These are phyloP conservation scores for Globisporangium rhizosaccharum DNA, from an alignment of 352 stramenopile genomes.

Conservation along the genomic window DNA sequence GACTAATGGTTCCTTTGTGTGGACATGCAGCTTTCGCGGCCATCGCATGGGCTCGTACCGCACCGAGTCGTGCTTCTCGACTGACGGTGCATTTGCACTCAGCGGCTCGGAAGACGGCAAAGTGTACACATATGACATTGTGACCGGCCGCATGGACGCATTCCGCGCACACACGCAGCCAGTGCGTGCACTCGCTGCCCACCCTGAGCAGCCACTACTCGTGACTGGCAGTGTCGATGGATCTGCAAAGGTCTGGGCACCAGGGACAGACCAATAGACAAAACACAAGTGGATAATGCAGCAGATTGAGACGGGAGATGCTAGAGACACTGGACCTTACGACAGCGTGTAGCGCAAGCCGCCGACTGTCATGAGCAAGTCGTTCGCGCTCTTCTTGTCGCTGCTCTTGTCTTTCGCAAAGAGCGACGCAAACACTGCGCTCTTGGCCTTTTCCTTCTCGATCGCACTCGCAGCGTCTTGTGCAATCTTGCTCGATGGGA, in stretches of 20 bases:
- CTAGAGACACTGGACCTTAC: slow-evolving; percentile 19
- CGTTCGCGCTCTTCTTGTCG: slow-evolving; percentile 68
- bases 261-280: neutral
- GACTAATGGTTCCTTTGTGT: neutral
- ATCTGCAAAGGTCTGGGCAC: slow-evolving; percentile 66
- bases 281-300: neutral
- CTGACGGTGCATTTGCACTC: slow-evolving; percentile 56
- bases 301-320: neutral
- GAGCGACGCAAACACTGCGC: slow-evolving; percentile 74
- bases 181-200: slow-evolving; percentile 51
- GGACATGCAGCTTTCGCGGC: slow-evolving; percentile 42
- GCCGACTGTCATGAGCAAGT: slow-evolving; percentile 81
- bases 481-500: slow-evolving; percentile 36
- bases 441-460: slow-evolving; percentile 65
- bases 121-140: slow-evolving; percentile 62
- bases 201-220: slow-evolving; percentile 63
- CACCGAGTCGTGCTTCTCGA: slow-evolving; percentile 60
- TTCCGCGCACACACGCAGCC: slow-evolving; percentile 60
- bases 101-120: slow-evolving; percentile 75
- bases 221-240: slow-evolving; percentile 58
- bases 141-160: slow-evolving; percentile 27
- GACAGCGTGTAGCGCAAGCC: slow-evolving; percentile 82
- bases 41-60: slow-evolving; percentile 64
- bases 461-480: slow-evolving; percentile 55
- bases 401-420: slow-evolving; percentile 59